A percentile compares a stretch with the other conserved stretches of the same genome.
phyloP scores from a whole-genome alignment of 108 stramenopile species.

The Thalassiosira profunda region DNA sequence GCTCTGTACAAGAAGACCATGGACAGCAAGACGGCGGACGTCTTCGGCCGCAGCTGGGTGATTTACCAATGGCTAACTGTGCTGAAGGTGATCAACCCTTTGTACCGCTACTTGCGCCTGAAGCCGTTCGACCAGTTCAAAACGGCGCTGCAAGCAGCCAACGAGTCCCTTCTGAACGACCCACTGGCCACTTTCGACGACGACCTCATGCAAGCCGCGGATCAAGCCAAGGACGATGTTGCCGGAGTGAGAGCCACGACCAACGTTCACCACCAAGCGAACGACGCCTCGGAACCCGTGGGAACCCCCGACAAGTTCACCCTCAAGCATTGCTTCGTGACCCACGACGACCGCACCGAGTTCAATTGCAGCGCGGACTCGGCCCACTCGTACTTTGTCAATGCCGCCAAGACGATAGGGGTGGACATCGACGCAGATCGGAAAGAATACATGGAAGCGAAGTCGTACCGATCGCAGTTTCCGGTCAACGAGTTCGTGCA shows the following conservation, averaged over 20 bases:
- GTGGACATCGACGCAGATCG: conserved; percentile 2
- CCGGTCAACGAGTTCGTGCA: conserved; percentile 18
- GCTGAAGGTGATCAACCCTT: conserved; percentile 1
- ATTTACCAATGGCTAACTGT: conserved; percentile 23
- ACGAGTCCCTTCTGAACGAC: neutral
- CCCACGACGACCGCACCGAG: neutral
- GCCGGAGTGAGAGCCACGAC: conserved; percentile 11
- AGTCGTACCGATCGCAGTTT: neutral
- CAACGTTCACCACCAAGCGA: neutral
- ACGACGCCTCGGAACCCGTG: neutral
- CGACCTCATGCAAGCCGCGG: neutral
- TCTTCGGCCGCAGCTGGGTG: conserved; percentile 12
- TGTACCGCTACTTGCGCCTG: neutral
- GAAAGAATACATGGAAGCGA: neutral
- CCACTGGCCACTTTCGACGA: conserved; percentile 11
- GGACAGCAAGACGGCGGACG: neutral
- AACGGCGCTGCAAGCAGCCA: neutral
- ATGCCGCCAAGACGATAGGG: conserved; percentile 9
- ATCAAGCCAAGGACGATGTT: conserved; percentile 15
- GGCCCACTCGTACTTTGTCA: neutral
- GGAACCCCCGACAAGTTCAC: neutral
- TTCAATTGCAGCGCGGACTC: neutral
- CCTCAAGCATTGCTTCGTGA: conserved; percentile 3
- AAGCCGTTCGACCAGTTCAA: neutral
- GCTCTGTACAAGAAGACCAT: conserved; percentile 6